Conservation (phyloP, 1,139 yeast genomes). For the Blastobotrys illinoisensis region DNA sequence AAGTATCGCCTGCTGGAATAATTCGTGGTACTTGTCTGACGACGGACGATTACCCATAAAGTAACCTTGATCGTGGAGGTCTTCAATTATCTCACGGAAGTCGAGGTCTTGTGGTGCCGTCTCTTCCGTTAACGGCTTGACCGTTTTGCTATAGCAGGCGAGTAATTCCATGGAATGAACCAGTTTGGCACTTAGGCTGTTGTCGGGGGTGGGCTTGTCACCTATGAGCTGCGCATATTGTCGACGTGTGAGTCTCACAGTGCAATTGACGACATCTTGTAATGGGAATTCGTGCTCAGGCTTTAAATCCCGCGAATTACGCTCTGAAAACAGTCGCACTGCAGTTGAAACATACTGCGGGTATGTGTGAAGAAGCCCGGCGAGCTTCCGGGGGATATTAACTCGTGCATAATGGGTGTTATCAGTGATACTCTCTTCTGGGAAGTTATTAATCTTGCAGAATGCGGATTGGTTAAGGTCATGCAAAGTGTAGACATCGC, state of each 20-base stretch:
- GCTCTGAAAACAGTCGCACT: slow-evolving; percentile 11
- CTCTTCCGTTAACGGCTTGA: slow-evolving; percentile 2
- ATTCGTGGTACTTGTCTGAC: slow-evolving; percentile 11
- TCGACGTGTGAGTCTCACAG: slow-evolving; percentile 22
- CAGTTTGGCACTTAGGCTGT: slow-evolving; percentile 25
- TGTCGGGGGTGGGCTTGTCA: slow-evolving; percentile 15
- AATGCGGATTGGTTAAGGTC: slow-evolving; percentile 11
- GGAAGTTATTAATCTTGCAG: slow-evolving; percentile 9
- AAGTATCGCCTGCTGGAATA: slow-evolving; percentile 13
- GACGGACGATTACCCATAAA: slow-evolving; percentile 16
- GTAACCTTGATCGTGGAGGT: slow-evolving; percentile 17
- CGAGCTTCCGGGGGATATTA: slow-evolving; percentile 17
- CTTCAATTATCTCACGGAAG: slow-evolving; percentile 13
- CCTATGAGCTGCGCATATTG: slow-evolving; percentile 23
- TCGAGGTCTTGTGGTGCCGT: slow-evolving; percentile 11
- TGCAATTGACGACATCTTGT: slow-evolving; percentile 22
- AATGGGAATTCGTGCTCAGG: slow-evolving; percentile 7
- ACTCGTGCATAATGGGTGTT: slow-evolving; percentile 16
- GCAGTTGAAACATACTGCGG: slow-evolving; percentile 18
- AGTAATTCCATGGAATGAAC: slow-evolving; percentile 27
- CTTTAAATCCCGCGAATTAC: slow-evolving; percentile 1
- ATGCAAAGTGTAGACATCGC: slow-evolving; percentile 4
- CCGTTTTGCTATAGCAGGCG: slow-evolving; percentile 6
- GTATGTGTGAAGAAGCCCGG: slow-evolving; percentile 17
- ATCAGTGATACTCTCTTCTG: slow-evolving; percentile 11